These are phyloP conservation scores for Drechslera avenae DNA, from an alignment of 2,329 filamentous ascomycete genomes.

Conservation along the genomic window DNA sequence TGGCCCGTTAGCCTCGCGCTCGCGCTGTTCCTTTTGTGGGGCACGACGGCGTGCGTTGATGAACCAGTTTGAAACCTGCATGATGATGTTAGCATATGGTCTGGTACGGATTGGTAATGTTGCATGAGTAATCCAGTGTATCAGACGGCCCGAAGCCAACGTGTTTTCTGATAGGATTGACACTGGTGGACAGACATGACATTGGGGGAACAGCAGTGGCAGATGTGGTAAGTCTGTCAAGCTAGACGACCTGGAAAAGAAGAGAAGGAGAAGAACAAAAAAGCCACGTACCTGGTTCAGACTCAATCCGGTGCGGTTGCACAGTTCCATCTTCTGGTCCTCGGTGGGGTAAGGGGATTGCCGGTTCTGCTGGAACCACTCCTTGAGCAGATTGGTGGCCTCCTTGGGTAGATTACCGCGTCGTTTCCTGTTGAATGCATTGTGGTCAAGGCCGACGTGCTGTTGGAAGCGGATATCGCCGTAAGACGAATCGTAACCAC, in stretches of 20 bases:
- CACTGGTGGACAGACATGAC: conserved; percentile 13
- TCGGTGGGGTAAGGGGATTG: conserved; percentile 82
- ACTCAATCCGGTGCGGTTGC: conserved; percentile 74
- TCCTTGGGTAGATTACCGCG: conserved; percentile 90
- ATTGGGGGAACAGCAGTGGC: conserved; percentile 10
- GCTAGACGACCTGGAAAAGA: conserved; percentile 38
- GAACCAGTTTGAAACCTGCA: conserved; percentile 76
- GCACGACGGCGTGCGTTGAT: conserved; percentile 73
- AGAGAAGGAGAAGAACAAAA: too few species aligned
- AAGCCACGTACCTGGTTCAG: conserved; percentile 70
- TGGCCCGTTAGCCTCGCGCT: conserved; percentile 29
- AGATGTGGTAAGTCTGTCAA: conserved; percentile 32
- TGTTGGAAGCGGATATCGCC: conserved; percentile 40
- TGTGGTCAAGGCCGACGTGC: conserved; percentile 35
- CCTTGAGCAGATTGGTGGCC: conserved; percentile 78
- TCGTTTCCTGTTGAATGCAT: conserved; percentile 57
- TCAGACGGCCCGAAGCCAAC: conserved; percentile 8
- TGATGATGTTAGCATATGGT: conserved; percentile 14
- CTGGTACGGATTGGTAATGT: neutral
- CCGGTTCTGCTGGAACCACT: conserved; percentile 67
- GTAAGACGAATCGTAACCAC: conserved; percentile 27
- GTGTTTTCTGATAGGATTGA: conserved; percentile 5
- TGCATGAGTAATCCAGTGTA: neutral
- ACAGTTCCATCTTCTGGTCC: conserved; percentile 83
- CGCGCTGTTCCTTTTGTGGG: conserved; percentile 38